phyloP scores from a whole-genome alignment of 495 filamentous ascomycete genomes.

The Achaetomiella virescens region DNA sequence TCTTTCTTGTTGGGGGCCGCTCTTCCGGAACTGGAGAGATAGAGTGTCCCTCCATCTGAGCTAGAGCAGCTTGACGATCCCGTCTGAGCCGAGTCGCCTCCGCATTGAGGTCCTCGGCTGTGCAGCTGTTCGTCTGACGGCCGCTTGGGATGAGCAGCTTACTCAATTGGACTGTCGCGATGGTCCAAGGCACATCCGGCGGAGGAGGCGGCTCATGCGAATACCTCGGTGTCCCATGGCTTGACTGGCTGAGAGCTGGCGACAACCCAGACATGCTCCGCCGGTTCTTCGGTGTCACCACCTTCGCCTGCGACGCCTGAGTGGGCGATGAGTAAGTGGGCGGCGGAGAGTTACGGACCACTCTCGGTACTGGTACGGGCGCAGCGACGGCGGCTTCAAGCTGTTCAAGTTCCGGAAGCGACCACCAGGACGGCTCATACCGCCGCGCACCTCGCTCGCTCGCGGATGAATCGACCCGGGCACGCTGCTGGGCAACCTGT shows the following conservation, averaged over 20 bases:
- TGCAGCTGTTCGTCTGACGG: constrained; percentile 65
- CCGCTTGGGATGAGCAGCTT: constrained; percentile 72
- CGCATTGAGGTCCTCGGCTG: constrained; percentile 65
- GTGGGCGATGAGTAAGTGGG: constrained; percentile 70
- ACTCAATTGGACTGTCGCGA: constrained; percentile 71
- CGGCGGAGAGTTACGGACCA: constrained; percentile 47
- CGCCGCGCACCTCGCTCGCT: constrained; percentile 22
- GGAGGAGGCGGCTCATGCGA: constrained; percentile 51
- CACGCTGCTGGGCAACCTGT: constrained; percentile 36
- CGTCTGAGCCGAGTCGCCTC: constrained; percentile 54
- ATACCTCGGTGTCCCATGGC: constrained; percentile 23
- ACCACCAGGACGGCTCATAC: constrained; percentile 76
- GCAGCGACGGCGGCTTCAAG: constrained; percentile 51
- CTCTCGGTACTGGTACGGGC: constrained; percentile 43
- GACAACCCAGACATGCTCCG: constrained; percentile 39
- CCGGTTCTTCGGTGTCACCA: constrained; percentile 52
- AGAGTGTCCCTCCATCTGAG: constrained; percentile 26
- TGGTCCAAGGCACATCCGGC: constrained; percentile 77
- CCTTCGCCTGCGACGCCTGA: constrained; percentile 70
- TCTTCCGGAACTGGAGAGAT: constrained; percentile 29
- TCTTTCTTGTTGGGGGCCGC: constrained; percentile 53
- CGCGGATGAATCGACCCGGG: constrained; percentile 26
- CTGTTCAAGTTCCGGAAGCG: constrained; percentile 55
- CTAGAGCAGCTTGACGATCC: constrained; percentile 52
- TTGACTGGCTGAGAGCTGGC: constrained; percentile 20